phyloP scores from a whole-genome alignment of 148 eudicot species.

The Linanthus parryae region DNA sequence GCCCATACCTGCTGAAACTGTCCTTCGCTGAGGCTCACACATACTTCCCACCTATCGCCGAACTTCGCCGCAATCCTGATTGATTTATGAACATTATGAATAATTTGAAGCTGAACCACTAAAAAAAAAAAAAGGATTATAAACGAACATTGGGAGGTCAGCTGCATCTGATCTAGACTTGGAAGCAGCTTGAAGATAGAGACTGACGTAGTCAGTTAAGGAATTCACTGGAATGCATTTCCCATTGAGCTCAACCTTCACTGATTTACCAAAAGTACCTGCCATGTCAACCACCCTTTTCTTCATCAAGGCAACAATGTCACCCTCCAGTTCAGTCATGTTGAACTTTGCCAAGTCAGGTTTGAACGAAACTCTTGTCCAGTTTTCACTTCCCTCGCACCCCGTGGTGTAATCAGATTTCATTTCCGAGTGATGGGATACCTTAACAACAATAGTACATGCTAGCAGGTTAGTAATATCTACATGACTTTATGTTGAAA shows the following conservation, averaged over 20 bases:
- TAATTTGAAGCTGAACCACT: too few relatives aligned
- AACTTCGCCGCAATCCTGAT: constrained; percentile 43
- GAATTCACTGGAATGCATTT: constrained; percentile 49
- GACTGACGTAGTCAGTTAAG: constrained; percentile 58
- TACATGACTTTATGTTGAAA: too few relatives aligned
- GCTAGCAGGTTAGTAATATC: not conserved
- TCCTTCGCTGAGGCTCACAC: constrained; percentile 60
- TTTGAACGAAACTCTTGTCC: constrained; percentile 85
- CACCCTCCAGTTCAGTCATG: constrained; percentile 66
- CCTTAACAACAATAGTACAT: constrained; percentile 28
- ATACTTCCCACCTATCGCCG: constrained; percentile 74
- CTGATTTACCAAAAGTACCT: constrained; percentile 73
- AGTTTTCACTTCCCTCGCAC: constrained; percentile 69
- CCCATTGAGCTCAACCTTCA: constrained; percentile 61
- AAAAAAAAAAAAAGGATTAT: too few relatives aligned
- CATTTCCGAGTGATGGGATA: constrained; percentile 58
- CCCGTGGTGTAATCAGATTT: constrained; percentile 56
- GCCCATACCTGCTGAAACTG: constrained; percentile 92
- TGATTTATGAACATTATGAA: too few relatives aligned
- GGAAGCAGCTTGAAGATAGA: constrained; percentile 39
- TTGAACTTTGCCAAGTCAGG: constrained; percentile 75
- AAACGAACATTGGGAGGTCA: too few relatives aligned
- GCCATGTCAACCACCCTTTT: constrained; percentile 82
- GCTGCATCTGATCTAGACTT: too few relatives aligned
- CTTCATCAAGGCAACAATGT: constrained; percentile 81